A percentile compares a stretch with the other conserved stretches of the same genome.
Conservation (phyloP, 2,329 filamentous ascomycete genomes). For the Talaromyces albobiverticillius region DNA sequence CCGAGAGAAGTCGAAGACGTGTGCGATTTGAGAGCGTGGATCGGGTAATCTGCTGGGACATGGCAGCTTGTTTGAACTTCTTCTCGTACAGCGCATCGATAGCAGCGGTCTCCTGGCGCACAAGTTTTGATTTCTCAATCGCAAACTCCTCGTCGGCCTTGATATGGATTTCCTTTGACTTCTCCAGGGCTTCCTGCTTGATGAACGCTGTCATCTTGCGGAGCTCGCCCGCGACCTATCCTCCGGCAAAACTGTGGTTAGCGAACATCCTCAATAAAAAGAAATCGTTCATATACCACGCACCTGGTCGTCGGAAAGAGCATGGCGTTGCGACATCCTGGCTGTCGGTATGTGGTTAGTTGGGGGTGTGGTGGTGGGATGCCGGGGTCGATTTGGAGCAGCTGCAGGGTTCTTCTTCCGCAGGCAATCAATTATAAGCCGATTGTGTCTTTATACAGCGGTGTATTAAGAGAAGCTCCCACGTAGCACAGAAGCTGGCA, state of each 20-base stretch:
- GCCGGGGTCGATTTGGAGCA: conserved; percentile 11
- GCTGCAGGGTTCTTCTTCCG: background rate
- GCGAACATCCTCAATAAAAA: background rate
- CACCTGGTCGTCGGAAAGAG: conserved; percentile 97
- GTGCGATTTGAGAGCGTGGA: conserved; percentile 97
- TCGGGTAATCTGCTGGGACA: conserved; percentile 98
- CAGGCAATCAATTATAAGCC: background rate
- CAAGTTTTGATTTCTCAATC: conserved; percentile 98
- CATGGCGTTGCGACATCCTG: conserved; percentile 89
- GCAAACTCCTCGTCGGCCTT: conserved; percentile 99
- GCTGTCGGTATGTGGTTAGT: conserved; percentile 28
- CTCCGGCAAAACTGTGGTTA: conserved; percentile 19
- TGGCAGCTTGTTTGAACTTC: conserved; percentile 98
- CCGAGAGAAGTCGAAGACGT: conserved; percentile 79
- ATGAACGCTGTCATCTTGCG: conserved; percentile 99
- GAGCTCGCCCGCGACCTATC: conserved; percentile 91
- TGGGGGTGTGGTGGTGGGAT: conserved; percentile 22
- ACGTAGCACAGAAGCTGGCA: background rate
- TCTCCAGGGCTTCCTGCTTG: conserved; percentile 95
- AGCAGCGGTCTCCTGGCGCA: conserved; percentile 87
- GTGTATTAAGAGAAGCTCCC: background rate
- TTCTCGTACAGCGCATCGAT: conserved; percentile 95
- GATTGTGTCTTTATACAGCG: background rate
- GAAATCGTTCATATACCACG: conserved; percentile 21
- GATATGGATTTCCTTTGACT: conserved; percentile 94